Evolutionary conservation across 2,329 filamentous ascomycete genomes (phyloP), one percentile per base, ranked within the genome.

Genomic region (Fusarium zealandicum): DNA sequence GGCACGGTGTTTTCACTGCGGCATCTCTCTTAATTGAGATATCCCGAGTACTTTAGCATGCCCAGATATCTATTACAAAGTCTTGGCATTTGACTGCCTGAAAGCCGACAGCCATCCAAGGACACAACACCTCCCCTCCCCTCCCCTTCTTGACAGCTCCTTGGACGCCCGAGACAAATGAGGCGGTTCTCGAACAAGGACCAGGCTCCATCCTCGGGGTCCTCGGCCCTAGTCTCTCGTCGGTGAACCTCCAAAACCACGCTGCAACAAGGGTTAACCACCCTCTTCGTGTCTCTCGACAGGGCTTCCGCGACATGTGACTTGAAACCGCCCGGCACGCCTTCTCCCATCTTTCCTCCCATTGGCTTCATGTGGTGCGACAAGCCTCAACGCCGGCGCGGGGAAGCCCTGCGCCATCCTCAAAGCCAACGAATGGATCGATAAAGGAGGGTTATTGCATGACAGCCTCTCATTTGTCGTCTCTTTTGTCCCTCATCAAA

Each of bases 361-460:
- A 43, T 55, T 47, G 25, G 49, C 5, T 42, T 38, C 28, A 17
- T 3, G 39, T 45, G 42, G 44, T 59, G 31, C 36, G 38, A 45
- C 22, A 46, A 36, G 40, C 27, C n/a, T n/a, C 42, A 33, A 30
- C 41, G 10, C 11, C 5, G 37, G 20, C 33, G 39, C 35, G 38
- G 38, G 43, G 36, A 42, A 51, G 49, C 27, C 40, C 28, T 39
- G 25, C 16, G 30, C 41, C 28, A 22, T 33, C 40, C 25, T 25
- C 12, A 20, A 22, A n/a, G 16, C 33, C 14, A 49, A 12, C 41
- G 16, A 28, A 22, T 31, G 22, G 40, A 41, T 41, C 52, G 42
- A 49, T 62, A n/a, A 14, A 6, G 49, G 38, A 43, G 42, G 32
- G 48, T 47, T 56, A 13, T 55, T 49, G 46, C 40, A 53, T 62